Conservation (phyloP, 2,329 filamentous ascomycete species). For the Seiridium unicorne region DNA sequence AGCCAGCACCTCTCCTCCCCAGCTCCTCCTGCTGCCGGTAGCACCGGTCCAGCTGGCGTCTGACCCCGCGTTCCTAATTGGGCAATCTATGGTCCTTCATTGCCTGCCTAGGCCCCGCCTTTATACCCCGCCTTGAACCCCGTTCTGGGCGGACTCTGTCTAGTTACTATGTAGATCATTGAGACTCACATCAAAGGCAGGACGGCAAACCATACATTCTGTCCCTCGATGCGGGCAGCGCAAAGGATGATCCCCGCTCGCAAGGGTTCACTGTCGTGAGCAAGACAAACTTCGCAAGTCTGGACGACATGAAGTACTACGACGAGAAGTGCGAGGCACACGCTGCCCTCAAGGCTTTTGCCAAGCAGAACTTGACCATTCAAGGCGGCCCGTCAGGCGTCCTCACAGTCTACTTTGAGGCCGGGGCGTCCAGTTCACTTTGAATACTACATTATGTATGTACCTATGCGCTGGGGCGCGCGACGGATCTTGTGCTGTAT, state of each 20-base stretch:
- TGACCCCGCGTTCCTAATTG: background rate
- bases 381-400: constrained; percentile 15
- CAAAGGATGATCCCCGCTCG: constrained; percentile 46
- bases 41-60: no score
- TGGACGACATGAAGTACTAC: constrained; percentile 58
- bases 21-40: no score
- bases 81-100: background rate
- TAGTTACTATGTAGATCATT: no score
- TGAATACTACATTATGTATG: background rate
- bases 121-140: no score
- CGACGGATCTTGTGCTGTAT: no score
- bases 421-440: background rate
- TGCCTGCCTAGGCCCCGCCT: background rate
- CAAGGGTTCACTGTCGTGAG: constrained; percentile 54
- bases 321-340: constrained; percentile 36
- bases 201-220: constrained; percentile 71
- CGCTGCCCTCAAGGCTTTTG: constrained; percentile 15
- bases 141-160: no score
- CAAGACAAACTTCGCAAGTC: constrained; percentile 49
- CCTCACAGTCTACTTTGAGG: constrained; percentile 16
- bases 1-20: no score
- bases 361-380: constrained; percentile 11
- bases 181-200: constrained; percentile 36
- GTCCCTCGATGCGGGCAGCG: constrained; percentile 48
- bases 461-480: no score